These are phyloP conservation scores for Mycosarcoma maydis DNA, from an alignment of 1,284 basidiomycete species.

Conservation along the genomic window DNA sequence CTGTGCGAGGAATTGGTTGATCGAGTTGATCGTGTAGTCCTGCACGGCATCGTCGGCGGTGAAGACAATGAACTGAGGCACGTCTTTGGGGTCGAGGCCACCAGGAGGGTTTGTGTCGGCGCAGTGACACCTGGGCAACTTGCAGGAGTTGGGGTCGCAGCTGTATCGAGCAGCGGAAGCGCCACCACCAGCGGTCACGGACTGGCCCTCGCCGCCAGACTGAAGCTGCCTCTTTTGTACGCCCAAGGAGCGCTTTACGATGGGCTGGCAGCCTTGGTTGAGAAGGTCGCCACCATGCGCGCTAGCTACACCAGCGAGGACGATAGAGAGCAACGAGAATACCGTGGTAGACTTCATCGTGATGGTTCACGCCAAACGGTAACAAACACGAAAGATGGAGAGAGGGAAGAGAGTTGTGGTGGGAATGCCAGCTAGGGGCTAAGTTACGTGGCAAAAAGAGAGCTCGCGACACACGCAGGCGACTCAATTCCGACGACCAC, in stretches of 20 bases:
- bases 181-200: slow-evolving; percentile 34
- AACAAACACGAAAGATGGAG: no score
- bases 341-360: slow-evolving; percentile 27
- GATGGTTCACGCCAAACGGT: not conserved
- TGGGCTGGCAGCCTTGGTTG: slow-evolving; percentile 40
- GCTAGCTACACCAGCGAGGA: slow-evolving; percentile 21
- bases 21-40: slow-evolving; percentile 76
- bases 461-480: no score
- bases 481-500: no score
- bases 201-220: slow-evolving; percentile 48
- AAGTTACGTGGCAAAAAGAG: no score
- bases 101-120: slow-evolving; percentile 61
- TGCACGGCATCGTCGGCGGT: slow-evolving; percentile 73
- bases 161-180: slow-evolving; percentile 57
- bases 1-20: slow-evolving; percentile 79
- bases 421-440: no score
- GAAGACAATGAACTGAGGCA: slow-evolving; percentile 59
- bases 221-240: slow-evolving; percentile 32
- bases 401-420: no score
- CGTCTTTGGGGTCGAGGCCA: slow-evolving; percentile 50
- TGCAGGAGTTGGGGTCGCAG: slow-evolving; percentile 55
- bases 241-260: slow-evolving; percentile 25
- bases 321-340: slow-evolving; percentile 24
- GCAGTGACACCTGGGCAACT: slow-evolving; percentile 58
- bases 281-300: slow-evolving; percentile 39